Base-by-base conservation (phyloP, 768 basidiomycete species). In the Trametes gibbosa region DNA sequence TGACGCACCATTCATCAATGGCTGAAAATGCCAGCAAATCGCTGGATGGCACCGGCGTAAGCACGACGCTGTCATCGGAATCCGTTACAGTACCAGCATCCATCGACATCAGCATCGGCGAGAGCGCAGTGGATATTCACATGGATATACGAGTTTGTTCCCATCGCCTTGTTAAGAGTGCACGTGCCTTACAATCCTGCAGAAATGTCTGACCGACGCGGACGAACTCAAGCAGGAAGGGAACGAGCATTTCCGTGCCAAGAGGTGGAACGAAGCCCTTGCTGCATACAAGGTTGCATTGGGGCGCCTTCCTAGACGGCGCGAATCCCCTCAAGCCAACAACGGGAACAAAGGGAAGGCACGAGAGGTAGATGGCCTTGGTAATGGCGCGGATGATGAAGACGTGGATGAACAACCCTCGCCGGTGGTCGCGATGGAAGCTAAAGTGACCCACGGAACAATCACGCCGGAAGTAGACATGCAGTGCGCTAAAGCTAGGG, bases 141-240 rank as follows among this genome's bases (percentile, higher is more conserved):
- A 32, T 5, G 29, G 29, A 32, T 32, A 32, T 32, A 4, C 29
- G 29, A 32, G 29, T 32, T 32, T 10, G 29, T 32, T 32, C 29
- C 10, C 29, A 32, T 32, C 29, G 4, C 29, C 29, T 4, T 32
- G 29, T 5, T 5, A 4, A 32, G 29, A 5, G 29, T 10, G 10
- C 29, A 32, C 10, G 29, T 5, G 5, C 29, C 29, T 32, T 10
- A 32, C 10, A 10, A 5, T 32, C 29, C 29, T 10, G 6, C 25
- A 86, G 84, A 72, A 74, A 57, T 70, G 65, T 50, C 73, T 90
- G 14, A 67, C 62, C 29, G 73, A 77, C 61, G 88, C 87, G 16
- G 81, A 82, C 25, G 80, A 81, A 47, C 73, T 87, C 53, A 97
- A 95, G 72, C 72, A 74, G 8, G 81, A 87, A 67, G 95, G 93